Evolutionary conservation across 495 filamentous ascomycete genomes (phyloP), one percentile per base, ranked within the genome.

Genomic region (Jackrogersella minutella): DNA sequence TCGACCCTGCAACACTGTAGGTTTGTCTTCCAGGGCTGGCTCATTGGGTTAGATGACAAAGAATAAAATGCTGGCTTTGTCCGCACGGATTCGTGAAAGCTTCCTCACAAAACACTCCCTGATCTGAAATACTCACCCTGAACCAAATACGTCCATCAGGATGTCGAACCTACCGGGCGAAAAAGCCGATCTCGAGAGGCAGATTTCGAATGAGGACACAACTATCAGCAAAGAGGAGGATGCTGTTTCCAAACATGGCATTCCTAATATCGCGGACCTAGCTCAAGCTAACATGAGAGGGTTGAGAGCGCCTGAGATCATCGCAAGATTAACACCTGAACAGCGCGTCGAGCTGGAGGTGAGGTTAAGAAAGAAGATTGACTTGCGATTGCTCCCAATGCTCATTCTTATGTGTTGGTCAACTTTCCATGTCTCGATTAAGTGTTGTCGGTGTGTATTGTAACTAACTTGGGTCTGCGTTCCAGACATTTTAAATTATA

Each of bases 401-500:
- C 73, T 89, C 34, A 84, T 89, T 57, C 63, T 90, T 58, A 90
- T 90, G 86, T 74, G 72, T 74, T 11, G 54, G 72, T 73, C 22
- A 8, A 40, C 22, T 44, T 11, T 44, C n/a, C 31, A 16, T 3
- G 6, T 8, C 17, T 28, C 13, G 9, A 31, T 62, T 36, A 17
- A 28, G 4, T 17, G n/a, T 37, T 21, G 11, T 52, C 40, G 14
- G 36, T 58, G 58, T 47, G 40, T 16, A 58, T 61, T 17, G n/a
- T 26, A 43, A 26, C 60, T 69, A 59, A 70, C 34, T 6, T 8
- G 17, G 7, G 49, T 75, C 16, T 73, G 71, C 26, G 55, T 76
- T 51, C 76, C 78, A 82, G 93, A 93, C 70, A 90, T 93, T 66
- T 76, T 93, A 70, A 93, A 93, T 70, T 95, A 93, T 74, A 80